Evolutionary conservation across 345 rosid species (phyloP).

Genomic region (Eucalyptus marginata): DNA sequence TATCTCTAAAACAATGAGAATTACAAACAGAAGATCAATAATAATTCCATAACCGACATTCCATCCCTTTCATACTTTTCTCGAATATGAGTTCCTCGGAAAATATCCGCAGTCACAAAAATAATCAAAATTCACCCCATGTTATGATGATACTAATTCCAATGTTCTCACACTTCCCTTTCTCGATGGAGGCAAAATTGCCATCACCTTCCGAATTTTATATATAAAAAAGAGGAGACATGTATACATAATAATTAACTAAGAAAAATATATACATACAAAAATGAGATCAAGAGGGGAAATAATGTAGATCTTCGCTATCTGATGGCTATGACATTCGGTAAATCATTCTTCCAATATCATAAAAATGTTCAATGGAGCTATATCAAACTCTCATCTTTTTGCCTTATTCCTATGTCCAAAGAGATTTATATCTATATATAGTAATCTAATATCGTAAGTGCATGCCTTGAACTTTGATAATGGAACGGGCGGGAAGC

Average conservation of each 20-base stretch:
- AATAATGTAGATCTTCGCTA: background rate
- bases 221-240: background rate
- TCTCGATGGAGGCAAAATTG: constrained; percentile 48
- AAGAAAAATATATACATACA: background rate
- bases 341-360: background rate
- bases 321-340: background rate
- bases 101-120: constrained; percentile 49
- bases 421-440: background rate
- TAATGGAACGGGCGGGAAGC: background rate
- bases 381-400: background rate
- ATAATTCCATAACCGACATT: constrained; percentile 1
- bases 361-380: background rate
- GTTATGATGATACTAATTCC: constrained; percentile 65
- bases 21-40: background rate
- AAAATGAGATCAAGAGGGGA: background rate
- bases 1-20: constrained; percentile 27
- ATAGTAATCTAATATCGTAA: background rate
- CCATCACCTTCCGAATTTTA: constrained; percentile 20
- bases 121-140: constrained; percentile 42
- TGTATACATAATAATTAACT: background rate
- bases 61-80: constrained; percentile 36
- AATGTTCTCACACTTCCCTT: constrained; percentile 39
- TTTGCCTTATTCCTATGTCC: background rate
- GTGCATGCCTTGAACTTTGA: background rate
- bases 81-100: constrained; percentile 66